These are phyloP conservation scores for Cinchona pubescens DNA, from an alignment of 257 asterid species.

Conservation along the genomic window DNA sequence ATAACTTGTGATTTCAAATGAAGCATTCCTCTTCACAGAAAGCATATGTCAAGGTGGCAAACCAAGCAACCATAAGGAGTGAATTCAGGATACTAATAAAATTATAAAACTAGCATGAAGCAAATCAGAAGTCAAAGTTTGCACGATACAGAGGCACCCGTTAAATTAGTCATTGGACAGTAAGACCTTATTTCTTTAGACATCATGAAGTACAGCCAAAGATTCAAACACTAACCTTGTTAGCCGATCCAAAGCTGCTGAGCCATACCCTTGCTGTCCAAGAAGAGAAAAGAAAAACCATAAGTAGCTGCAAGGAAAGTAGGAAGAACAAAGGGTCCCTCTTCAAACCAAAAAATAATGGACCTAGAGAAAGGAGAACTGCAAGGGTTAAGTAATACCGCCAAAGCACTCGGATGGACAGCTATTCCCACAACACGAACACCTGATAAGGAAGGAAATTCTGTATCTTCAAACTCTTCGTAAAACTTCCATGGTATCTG, in stretches of 20 bases:
- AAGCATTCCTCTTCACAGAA: neutral
- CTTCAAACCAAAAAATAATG: no score
- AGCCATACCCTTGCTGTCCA: constrained; percentile 72
- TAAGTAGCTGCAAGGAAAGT: neutral
- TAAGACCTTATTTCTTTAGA: no score
- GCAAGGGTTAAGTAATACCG: constrained; percentile 42
- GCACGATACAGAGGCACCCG: neutral
- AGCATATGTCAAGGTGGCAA: neutral
- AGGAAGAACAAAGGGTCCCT: no score
- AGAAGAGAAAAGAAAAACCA: constrained; percentile 6
- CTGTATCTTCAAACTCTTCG: constrained; percentile 57
- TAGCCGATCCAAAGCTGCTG: constrained; percentile 72
- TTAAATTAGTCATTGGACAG: constrained; percentile 1
- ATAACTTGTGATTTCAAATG: no score
- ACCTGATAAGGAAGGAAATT: constrained; percentile 77
- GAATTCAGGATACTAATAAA: neutral
- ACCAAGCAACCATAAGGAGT: neutral
- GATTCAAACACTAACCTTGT: constrained; percentile 37
- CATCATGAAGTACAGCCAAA: neutral
- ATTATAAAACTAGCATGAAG: neutral
- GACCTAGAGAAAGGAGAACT: neutral
- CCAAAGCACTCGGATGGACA: constrained; percentile 79
- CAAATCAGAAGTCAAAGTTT: neutral
- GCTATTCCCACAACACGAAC: constrained; percentile 94
- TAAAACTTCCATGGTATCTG: constrained; percentile 86